phyloP scores from a whole-genome alignment of 139 green algal species.

The Chlamydomonas sp. region DNA sequence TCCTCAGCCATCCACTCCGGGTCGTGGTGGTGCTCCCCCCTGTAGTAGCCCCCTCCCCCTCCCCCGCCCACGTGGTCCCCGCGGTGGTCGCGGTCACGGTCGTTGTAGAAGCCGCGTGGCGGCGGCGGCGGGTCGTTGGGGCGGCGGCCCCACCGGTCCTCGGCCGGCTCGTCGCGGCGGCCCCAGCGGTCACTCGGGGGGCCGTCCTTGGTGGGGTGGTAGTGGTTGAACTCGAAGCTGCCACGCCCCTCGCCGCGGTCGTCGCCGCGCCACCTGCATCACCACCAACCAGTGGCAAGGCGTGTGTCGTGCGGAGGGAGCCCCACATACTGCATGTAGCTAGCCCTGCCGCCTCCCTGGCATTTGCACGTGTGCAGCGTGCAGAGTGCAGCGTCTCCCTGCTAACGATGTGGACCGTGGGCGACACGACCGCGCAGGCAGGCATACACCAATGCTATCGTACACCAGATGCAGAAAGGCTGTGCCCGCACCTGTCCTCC shows the following conservation, averaged over 20 bases:
- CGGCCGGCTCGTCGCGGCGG: neutral
- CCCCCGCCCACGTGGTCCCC: neutral
- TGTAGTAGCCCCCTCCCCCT: neutral
- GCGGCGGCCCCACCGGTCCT: conserved; percentile 3
- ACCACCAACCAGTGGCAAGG: neutral
- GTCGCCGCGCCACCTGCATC: conserved; percentile 23
- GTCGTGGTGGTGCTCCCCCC: neutral
- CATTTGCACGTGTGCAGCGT: no score
- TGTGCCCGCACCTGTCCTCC: conserved; percentile 14
- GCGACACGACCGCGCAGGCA: no score
- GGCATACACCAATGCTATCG: no score
- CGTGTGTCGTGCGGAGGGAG: neutral
- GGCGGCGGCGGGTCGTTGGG: conserved; percentile 14
- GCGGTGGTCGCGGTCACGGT: neutral
- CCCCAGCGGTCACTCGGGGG: conserved; percentile 17
- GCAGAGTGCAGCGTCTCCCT: no score
- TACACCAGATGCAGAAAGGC: no score
- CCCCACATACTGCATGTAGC: neutral
- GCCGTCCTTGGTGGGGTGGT: neutral
- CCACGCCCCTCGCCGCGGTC: conserved; percentile 3
- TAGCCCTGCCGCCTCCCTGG: neutral
- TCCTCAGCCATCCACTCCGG: conserved; percentile 32
- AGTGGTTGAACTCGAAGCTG: neutral
- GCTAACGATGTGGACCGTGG: no score
- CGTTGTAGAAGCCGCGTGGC: conserved; percentile 4